Conservation (phyloP, 2,329 filamentous ascomycete species). For the Cladophialophora psammophila region DNA sequence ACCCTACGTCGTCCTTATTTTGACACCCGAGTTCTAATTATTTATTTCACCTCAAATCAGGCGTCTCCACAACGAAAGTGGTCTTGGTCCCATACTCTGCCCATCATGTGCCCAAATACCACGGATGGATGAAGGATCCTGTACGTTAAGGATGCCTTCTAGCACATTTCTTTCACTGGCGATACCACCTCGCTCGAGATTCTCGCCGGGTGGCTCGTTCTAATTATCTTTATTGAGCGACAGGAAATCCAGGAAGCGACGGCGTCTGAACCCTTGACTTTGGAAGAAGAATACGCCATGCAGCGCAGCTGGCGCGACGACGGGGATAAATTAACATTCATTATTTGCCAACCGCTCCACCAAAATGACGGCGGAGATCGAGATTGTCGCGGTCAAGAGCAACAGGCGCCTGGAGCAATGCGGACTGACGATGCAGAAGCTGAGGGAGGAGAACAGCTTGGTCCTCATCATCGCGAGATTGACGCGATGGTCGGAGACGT, state of each 20-base stretch:
- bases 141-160: conserved; percentile 47
- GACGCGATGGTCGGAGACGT: conserved; percentile 74
- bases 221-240: neutral
- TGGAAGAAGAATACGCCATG: conserved; percentile 88
- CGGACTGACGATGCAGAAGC: neutral
- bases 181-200: too few relatives aligned
- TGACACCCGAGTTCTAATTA: neutral
- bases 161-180: neutral
- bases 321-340: conserved; percentile 89
- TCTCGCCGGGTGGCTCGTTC: too few relatives aligned
- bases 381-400: neutral
- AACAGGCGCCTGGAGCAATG: neutral
- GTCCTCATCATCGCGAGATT: neutral
- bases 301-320: conserved; percentile 85
- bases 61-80: conserved; percentile 68
- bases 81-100: conserved; percentile 84
- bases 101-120: conserved; percentile 83
- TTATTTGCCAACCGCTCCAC: conserved; percentile 56
- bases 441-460: neutral
- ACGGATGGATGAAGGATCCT: conserved; percentile 89
- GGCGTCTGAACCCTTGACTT: conserved; percentile 81
- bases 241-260: conserved; percentile 82
- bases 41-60: conserved; percentile 53
- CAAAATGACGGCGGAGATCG: neutral
- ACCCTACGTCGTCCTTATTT: neutral